phyloP scores from a whole-genome alignment of 1,284 basidiomycete species.

The Puccinia polysora region DNA sequence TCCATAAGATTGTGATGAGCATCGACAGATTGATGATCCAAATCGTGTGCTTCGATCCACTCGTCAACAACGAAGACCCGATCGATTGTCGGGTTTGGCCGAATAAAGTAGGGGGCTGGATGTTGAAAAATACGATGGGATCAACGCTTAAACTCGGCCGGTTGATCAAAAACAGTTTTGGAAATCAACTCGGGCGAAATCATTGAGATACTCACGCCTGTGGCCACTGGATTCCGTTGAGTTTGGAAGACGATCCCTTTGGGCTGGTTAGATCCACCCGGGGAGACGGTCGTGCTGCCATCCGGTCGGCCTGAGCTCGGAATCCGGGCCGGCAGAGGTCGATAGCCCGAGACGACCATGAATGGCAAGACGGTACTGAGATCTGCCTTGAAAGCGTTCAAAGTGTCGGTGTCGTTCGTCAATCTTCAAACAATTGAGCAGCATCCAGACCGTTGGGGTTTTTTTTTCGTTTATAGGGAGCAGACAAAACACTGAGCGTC shows the following conservation, averaged over 20 bases:
- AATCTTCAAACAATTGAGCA: not conserved
- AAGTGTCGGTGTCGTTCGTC: slow-evolving; percentile 25
- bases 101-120: too few species aligned
- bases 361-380: not conserved
- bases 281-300: slow-evolving; percentile 1
- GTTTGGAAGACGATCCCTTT: slow-evolving; percentile 36
- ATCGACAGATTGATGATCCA: too few species aligned
- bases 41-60: too few species aligned
- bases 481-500: not conserved
- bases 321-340: not conserved
- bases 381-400: slow-evolving; percentile 26
- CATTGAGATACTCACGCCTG: slow-evolving; percentile 17
- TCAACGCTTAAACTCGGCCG: too few species aligned
- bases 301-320: slow-evolving; percentile 1
- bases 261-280: slow-evolving; percentile 1
- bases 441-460: too few species aligned
- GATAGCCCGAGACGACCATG: not conserved
- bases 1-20: too few species aligned
- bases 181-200: too few species aligned
- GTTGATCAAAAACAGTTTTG: too few species aligned
- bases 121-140: too few species aligned
- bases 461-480: too few species aligned
- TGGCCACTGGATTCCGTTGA: slow-evolving; percentile 16
- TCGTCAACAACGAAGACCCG: too few species aligned
- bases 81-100: too few species aligned